A percentile compares a stretch with the other conserved stretches of the same genome.
Evolutionary conservation across 2,329 filamentous ascomycete species (phyloP).

Genomic region (Aureobasidium vineae): DNA sequence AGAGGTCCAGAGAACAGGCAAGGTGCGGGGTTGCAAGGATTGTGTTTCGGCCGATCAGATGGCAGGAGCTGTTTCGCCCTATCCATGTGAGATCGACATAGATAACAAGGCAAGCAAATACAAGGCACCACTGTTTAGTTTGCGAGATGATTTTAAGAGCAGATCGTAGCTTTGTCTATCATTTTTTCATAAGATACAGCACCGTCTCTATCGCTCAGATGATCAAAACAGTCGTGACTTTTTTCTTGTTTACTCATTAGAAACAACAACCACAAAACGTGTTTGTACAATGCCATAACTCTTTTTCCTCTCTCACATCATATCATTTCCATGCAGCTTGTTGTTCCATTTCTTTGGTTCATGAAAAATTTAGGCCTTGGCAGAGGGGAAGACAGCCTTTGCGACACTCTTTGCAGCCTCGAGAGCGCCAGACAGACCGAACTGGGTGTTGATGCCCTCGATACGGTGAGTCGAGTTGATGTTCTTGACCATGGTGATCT

Average conservation of each 20-base stretch:
- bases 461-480: conserved; percentile 82
- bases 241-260: conserved; percentile 14
- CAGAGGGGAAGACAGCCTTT: conserved; percentile 36
- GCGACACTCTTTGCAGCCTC: conserved; percentile 46
- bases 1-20: not conserved
- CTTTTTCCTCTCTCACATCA: not conserved
- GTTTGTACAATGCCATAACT: conserved; percentile 18
- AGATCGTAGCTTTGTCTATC: conserved; percentile 9
- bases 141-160: not conserved
- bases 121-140: not conserved
- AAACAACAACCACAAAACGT: conserved; percentile 11
- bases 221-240: conserved; percentile 14
- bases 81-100: no score
- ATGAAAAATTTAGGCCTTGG: conserved; percentile 29
- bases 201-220: not conserved
- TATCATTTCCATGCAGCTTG: not conserved
- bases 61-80: not conserved
- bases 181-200: conserved; percentile 7
- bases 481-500: conserved; percentile 86
- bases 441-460: conserved; percentile 69
- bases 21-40: conserved; percentile 2
- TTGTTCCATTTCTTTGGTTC: not conserved
- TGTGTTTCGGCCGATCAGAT: not conserved
- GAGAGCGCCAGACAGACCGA: conserved; percentile 65
- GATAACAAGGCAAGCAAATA: not conserved